Conservation (phyloP, 768 basidiomycete genomes). For the Royoungia palumana region DNA sequence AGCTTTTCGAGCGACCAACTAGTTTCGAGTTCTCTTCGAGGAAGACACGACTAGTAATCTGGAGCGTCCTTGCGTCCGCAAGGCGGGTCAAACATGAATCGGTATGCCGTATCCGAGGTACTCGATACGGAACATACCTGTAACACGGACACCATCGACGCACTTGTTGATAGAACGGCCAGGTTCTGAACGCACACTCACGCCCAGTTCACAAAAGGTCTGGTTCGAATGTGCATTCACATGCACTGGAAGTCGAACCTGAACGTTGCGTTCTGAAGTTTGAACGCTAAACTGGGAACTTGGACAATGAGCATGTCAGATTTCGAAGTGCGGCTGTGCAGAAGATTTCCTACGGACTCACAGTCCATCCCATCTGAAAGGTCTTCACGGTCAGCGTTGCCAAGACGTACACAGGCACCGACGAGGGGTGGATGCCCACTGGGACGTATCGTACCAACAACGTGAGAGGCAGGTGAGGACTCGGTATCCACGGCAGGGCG, state of each 20-base stretch:
- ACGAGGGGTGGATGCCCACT: constrained; percentile 65
- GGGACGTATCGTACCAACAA: constrained; percentile 88
- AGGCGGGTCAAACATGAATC: not conserved
- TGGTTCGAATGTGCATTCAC: too few relatives aligned
- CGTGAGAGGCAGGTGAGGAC: constrained; percentile 78
- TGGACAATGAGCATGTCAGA: too few relatives aligned
- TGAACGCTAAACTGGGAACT: too few relatives aligned
- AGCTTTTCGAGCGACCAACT: constrained; percentile 87
- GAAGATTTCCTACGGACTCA: too few relatives aligned
- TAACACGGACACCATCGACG: constrained; percentile 96
- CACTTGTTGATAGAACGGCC: too few relatives aligned
- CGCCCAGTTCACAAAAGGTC: too few relatives aligned
- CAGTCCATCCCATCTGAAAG: too few relatives aligned
- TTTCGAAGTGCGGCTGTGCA: too few relatives aligned
- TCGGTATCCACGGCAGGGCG: too few relatives aligned
- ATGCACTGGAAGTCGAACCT: too few relatives aligned
- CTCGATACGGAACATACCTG: constrained; percentile 51
- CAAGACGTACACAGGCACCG: constrained; percentile 67
- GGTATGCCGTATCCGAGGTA: not conserved
- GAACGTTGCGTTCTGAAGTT: too few relatives aligned
- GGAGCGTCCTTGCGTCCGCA: constrained; percentile 87
- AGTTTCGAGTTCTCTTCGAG: constrained; percentile 96
- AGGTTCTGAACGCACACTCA: too few relatives aligned
- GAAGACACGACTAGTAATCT: constrained; percentile 94
- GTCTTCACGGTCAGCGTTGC: constrained; percentile 85